Base-by-base conservation (phyloP, 352 stramenopile species). In the Globisporangium polare region DNA sequence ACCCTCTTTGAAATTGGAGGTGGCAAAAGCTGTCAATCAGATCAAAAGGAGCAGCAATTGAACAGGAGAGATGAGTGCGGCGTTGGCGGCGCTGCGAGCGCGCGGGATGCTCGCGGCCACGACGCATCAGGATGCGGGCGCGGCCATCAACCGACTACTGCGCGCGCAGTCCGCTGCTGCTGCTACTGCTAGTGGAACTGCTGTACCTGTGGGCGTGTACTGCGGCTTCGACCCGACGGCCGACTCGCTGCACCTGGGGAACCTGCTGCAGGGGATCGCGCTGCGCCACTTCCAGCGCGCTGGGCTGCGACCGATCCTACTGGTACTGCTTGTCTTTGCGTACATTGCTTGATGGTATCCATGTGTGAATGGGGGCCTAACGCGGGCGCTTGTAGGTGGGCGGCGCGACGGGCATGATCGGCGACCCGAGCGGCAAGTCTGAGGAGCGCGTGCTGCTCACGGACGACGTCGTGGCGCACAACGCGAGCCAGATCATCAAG, bases 361-460 rank as follows among this genome's bases (percentile, higher is more conserved):
- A 12, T 31, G n/a, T 45, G 26, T 24, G 8, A 8, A 12, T 18
- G 3, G 2, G n/a, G 24, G 29, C 27, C 29, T 37, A n/a, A 31
- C 33, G 10, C 17, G 22, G 31, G 39, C 27, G 8, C 2, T 13
- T 24, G 37, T 39, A 86, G 74, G 68, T 92, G 37, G 83, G 84
- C 12, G 91, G 91, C 41, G 90, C 89, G 39, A 98, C 92, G 8
- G 92, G 90, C 9, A 86, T 96, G 75, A 97, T 99, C 33, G 98
- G 98, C 37, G 98, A 99, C 77, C 98, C 98, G 22, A 99, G 96
- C 52, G 97, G 97, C 61, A 99, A 99, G 77, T 97, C 97, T 53
- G 95, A 99, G 75, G 94, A 97, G 68, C 90, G 98, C 45, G 79
- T 97, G 56, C 73, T 99, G 71, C 75, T 99, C 42, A 94, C 91